phyloP scores from a whole-genome alignment of 495 filamentous ascomycete species.

The Cairneyella variabilis region DNA sequence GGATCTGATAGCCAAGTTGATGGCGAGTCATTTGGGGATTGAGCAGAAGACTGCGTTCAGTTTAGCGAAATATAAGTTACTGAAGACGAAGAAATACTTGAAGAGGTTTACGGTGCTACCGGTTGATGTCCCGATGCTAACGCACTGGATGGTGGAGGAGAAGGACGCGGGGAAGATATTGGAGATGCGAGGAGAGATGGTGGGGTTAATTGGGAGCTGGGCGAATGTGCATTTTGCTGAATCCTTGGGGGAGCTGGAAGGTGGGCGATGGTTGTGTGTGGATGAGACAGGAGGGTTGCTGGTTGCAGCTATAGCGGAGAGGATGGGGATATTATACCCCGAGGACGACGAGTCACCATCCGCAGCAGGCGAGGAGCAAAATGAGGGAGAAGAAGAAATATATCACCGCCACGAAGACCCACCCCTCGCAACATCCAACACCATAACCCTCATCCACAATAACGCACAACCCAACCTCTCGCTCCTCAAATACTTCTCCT shows the following conservation, averaged over 20 bases:
- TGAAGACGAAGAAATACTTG: conserved; percentile 92
- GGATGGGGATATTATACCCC: conserved; percentile 72
- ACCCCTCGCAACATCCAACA: conserved; percentile 50
- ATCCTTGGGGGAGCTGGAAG: conserved; percentile 27
- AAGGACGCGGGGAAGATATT: conserved; percentile 76
- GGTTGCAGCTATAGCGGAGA: conserved; percentile 83
- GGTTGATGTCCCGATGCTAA: conserved; percentile 70
- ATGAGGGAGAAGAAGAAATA: background rate
- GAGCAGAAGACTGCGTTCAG: conserved; percentile 94
- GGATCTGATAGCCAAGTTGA: conserved; percentile 81
- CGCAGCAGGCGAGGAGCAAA: conserved; percentile 5
- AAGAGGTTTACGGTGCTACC: conserved; percentile 79
- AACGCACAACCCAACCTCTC: conserved; percentile 86
- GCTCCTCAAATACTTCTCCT: conserved; percentile 82
- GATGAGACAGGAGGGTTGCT: conserved; percentile 89
- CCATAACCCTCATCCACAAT: conserved; percentile 82
- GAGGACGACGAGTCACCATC: conserved; percentile 16
- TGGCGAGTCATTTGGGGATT: conserved; percentile 77
- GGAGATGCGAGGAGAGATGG: conserved; percentile 83
- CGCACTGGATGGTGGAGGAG: conserved; percentile 68
- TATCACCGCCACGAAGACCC: background rate
- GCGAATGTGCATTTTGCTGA: conserved; percentile 45
- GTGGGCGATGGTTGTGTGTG: conserved; percentile 79
- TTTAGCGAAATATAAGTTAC: conserved; percentile 88
- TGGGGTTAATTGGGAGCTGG: conserved; percentile 61